Conservation (phyloP, 2,329 filamentous ascomycete species). For the Aureobasidium sp. region DNA sequence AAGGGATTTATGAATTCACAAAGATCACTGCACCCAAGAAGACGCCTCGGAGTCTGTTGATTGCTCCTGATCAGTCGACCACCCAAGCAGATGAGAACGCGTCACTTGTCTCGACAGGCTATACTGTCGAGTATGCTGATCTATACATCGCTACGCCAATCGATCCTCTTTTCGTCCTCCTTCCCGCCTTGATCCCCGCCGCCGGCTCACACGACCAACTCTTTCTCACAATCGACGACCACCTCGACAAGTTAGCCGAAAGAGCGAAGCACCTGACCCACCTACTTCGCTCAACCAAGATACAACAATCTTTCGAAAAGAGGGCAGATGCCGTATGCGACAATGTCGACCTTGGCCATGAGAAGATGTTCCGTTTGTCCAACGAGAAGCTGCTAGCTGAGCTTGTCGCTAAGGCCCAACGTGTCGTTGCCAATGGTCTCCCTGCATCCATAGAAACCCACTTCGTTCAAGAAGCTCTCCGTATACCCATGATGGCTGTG, state of each 20-base stretch:
- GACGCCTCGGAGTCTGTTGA: slow-evolving; percentile 46
- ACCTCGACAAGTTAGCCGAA: slow-evolving; percentile 55
- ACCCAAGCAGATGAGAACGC: slow-evolving; percentile 3
- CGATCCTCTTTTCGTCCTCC: slow-evolving; percentile 74
- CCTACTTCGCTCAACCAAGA: slow-evolving; percentile 36
- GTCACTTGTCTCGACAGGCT: slow-evolving; percentile 29
- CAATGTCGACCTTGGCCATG: slow-evolving; percentile 70
- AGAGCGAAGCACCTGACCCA: slow-evolving; percentile 50
- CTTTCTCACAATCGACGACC: slow-evolving; percentile 62
- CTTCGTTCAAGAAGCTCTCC: slow-evolving; percentile 67
- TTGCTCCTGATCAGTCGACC: slow-evolving; percentile 27
- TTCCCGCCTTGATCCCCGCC: slow-evolving; percentile 55
- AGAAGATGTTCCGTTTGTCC: slow-evolving; percentile 75
- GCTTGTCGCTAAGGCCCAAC: slow-evolving; percentile 63
- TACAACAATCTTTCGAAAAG: slow-evolving; percentile 35
- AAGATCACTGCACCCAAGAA: slow-evolving; percentile 43
- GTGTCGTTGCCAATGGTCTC: slow-evolving; percentile 56
- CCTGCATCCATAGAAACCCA: slow-evolving; percentile 77
- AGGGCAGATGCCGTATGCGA: slow-evolving; percentile 69
- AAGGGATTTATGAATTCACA: slow-evolving; percentile 54
- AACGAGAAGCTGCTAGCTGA: slow-evolving; percentile 59
- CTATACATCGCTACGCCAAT: slow-evolving; percentile 77
- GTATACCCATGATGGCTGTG: slow-evolving; percentile 64
- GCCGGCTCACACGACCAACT: slow-evolving; percentile 47
- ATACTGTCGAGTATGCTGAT: slow-evolving; percentile 58